These are phyloP conservation scores for Russula virescens DNA, from an alignment of 768 basidiomycete genomes.

Conservation along the genomic window DNA sequence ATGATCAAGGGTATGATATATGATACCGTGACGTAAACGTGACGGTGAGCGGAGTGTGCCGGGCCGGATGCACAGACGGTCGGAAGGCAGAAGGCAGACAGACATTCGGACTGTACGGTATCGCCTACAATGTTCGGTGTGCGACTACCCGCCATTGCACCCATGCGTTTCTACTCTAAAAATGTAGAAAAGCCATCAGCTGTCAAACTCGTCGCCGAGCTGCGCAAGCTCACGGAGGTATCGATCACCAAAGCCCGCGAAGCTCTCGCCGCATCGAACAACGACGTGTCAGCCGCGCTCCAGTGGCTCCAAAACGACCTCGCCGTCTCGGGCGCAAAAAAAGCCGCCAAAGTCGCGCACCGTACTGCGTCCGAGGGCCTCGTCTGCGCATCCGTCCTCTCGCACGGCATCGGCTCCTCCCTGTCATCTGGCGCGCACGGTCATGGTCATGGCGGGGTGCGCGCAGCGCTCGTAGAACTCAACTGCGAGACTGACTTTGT, in stretches of 20 bases:
- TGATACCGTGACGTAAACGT: too few relatives aligned
- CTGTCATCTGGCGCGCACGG: neutral
- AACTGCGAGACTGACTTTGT: constrained; percentile 99
- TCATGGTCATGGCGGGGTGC: constrained; percentile 38
- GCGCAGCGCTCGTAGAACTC: constrained; percentile 85
- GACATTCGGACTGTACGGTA: too few relatives aligned
- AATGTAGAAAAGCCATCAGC: constrained; percentile 46
- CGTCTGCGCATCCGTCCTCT: constrained; percentile 69
- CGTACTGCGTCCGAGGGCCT: constrained; percentile 73
- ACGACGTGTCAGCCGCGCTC: constrained; percentile 69
- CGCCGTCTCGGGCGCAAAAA: constrained; percentile 61
- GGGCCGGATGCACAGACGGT: too few relatives aligned
- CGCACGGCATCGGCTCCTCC: constrained; percentile 44
- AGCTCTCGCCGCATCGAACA: constrained; percentile 69
- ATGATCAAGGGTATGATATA: too few relatives aligned
- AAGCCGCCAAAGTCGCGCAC: constrained; percentile 79
- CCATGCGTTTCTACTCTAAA: constrained; percentile 49
- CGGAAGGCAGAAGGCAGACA: too few relatives aligned
- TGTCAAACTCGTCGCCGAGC: constrained; percentile 74
- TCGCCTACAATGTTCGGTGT: neutral
- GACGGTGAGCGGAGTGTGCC: too few relatives aligned
- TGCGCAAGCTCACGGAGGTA: constrained; percentile 75
- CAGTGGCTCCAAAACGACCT: constrained; percentile 79
- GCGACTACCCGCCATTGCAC: neutral
- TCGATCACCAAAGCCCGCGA: constrained; percentile 86